A percentile compares a stretch with the other conserved stretches of the same genome.
phyloP scores from a whole-genome alignment of 2,329 filamentous ascomycete genomes.

The Penicillium sp. region DNA sequence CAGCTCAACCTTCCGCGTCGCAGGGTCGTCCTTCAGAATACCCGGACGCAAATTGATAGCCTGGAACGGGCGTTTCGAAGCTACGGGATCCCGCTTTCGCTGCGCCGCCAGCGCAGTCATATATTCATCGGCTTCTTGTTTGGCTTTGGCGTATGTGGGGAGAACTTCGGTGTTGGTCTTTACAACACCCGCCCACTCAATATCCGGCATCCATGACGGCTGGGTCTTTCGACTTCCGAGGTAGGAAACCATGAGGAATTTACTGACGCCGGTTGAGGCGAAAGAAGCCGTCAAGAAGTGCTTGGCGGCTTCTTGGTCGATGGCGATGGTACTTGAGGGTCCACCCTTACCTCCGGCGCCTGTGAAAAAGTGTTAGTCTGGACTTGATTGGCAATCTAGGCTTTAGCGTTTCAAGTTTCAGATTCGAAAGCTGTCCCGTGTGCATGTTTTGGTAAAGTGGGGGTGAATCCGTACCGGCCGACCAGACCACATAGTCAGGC shows the following conservation, averaged over 20 bases:
- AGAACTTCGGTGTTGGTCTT: conserved; percentile 52
- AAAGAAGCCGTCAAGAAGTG: conserved; percentile 54
- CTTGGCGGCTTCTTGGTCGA: conserved; percentile 58
- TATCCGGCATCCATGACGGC: conserved; percentile 54
- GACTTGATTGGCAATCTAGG: neutral
- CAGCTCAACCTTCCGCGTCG: conserved; percentile 49
- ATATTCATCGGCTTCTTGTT: conserved; percentile 58
- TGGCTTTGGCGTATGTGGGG: conserved; percentile 55
- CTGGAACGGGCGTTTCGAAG: conserved; percentile 38
- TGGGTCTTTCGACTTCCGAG: conserved; percentile 51
- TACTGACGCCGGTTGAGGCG: conserved; percentile 47
- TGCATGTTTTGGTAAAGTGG: conserved; percentile 1
- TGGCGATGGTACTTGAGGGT: conserved; percentile 50
- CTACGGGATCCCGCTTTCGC: conserved; percentile 26
- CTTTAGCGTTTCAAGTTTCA: too few species aligned
- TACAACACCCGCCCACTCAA: conserved; percentile 48
- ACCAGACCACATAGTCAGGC: conserved; percentile 51
- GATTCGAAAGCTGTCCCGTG: neutral
- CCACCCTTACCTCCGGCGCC: conserved; percentile 59
- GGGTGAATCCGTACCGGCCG: conserved; percentile 40
- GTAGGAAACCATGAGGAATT: conserved; percentile 59
- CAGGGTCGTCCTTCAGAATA: conserved; percentile 49
- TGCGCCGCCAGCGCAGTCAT: conserved; percentile 48
- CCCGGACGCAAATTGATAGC: conserved; percentile 56
- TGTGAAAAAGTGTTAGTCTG: conserved; percentile 21